Evolutionary conservation across 2,329 filamentous ascomycete genomes (phyloP).

Genomic region (Phialemoniopsis sp.): DNA sequence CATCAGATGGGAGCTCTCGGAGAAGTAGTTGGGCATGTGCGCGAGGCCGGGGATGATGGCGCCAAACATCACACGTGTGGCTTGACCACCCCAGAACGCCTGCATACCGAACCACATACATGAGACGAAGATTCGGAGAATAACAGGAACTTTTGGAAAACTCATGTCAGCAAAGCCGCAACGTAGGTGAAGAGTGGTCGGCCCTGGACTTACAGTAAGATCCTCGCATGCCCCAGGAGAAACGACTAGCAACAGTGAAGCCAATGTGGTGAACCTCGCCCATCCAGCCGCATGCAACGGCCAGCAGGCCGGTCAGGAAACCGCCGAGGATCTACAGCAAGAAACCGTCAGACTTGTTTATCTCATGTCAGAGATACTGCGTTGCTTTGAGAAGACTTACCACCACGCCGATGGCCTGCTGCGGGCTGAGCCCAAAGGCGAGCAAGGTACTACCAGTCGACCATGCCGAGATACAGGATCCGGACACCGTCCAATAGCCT

Average conservation of each 20-base stretch:
- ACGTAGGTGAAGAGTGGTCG: no score
- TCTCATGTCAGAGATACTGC: no score
- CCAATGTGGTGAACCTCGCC: conserved; percentile 13
- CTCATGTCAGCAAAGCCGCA: conserved; percentile 2
- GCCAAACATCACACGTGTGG: conserved; percentile 18
- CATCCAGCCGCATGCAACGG: background rate
- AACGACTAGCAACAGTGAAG: conserved; percentile 17
- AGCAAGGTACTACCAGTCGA: conserved; percentile 16
- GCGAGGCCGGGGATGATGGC: conserved; percentile 20
- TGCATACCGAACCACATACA: conserved; percentile 22
- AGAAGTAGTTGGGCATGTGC: conserved; percentile 16
- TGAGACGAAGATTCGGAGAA: conserved; percentile 16
- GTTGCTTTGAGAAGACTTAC: no score
- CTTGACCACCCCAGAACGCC: conserved; percentile 21
- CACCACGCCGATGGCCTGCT: conserved; percentile 16
- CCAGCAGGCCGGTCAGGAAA: conserved; percentile 5
- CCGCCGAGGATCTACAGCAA: background rate
- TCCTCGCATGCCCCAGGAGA: conserved; percentile 6
- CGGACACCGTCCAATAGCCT: no score
- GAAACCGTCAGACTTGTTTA: no score
- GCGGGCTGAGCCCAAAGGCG: conserved; percentile 18
- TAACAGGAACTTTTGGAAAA: conserved; percentile 14
- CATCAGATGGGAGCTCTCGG: conserved; percentile 13
- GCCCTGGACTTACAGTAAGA: conserved; percentile 5
- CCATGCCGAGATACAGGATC: conserved; percentile 14